Evolutionary conservation across 208 protist genomes (phyloP).

Genomic region (Wallacemonas rigidus): DNA sequence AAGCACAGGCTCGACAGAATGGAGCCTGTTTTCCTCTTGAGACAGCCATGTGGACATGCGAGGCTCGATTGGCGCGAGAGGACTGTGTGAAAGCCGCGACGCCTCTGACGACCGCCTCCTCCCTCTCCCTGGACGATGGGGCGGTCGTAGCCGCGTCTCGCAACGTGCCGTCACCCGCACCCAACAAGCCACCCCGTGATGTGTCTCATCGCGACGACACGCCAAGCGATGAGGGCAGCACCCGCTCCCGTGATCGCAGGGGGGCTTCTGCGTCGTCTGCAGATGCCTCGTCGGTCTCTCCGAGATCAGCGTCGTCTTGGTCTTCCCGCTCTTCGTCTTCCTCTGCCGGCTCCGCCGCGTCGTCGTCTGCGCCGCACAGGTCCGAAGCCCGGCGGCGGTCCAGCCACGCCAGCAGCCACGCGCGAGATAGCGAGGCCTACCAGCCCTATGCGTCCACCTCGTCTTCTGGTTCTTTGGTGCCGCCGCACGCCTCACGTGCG

Average conservation of each 20-base stretch:
- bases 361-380: constrained; percentile 1
- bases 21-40: background rate
- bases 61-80: background rate
- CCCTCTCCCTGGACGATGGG: background rate
- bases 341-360: background rate
- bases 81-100: background rate
- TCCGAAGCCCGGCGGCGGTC: background rate
- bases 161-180: too few species aligned
- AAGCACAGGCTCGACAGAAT: background rate
- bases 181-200: too few species aligned
- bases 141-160: too few species aligned
- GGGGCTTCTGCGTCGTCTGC: too few species aligned
- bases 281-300: constrained; percentile 10
- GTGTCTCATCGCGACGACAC: too few species aligned
- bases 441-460: constrained; percentile 9
- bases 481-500: background rate
- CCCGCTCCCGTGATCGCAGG: too few species aligned
- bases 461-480: background rate
- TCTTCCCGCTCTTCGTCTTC: background rate
- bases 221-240: too few species aligned
- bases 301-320: constrained; percentile 3
- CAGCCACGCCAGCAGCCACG: constrained; percentile 13
- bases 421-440: background rate
- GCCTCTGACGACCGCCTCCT: background rate
- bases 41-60: background rate